These are phyloP conservation scores for Salicornia ramosissima DNA, from an alignment of 148 eudicot species.

Conservation along the genomic window DNA sequence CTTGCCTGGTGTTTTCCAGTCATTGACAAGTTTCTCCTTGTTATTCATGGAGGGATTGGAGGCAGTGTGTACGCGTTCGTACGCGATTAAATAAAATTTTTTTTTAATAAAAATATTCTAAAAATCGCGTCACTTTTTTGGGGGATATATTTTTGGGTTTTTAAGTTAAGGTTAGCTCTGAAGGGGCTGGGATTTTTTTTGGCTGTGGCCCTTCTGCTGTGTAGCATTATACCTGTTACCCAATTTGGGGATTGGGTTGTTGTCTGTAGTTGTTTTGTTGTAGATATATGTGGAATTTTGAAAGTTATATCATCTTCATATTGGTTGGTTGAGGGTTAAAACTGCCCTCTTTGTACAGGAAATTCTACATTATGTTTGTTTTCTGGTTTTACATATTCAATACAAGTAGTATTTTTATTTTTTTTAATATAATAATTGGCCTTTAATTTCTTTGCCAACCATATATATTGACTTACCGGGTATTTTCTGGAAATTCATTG, in stretches of 20 bases:
- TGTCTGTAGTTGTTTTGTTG: conserved; percentile 23
- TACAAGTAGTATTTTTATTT: no score
- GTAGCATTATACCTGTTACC: not conserved
- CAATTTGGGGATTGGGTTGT: not conserved
- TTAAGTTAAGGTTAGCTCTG: conserved; percentile 29
- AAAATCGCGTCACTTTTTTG: conserved; percentile 12
- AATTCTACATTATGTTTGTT: conserved; percentile 31
- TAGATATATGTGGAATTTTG: conserved; percentile 61
- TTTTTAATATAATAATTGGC: conserved; percentile 22
- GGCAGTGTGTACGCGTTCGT: conserved; percentile 72
- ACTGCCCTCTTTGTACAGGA: conserved; percentile 36
- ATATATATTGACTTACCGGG: not conserved
- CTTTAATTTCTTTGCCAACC: conserved; percentile 10
- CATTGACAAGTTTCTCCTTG: conserved; percentile 87
- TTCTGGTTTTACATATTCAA: conserved; percentile 20
- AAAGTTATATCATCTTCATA: conserved; percentile 24
- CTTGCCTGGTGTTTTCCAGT: conserved; percentile 90
- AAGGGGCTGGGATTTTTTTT: conserved; percentile 33
- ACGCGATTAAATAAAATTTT: conserved; percentile 64
- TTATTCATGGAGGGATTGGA: conserved; percentile 65
- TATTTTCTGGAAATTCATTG: not conserved
- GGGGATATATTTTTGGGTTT: conserved; percentile 13
- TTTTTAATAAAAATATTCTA: not conserved
- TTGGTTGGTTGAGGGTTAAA: conserved; percentile 23
- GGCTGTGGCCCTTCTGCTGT: conserved; percentile 11